A percentile compares a stretch with the other conserved stretches of the same genome.
Conservation (phyloP, 108 stramenopile genomes). For the Pseudonitzschia pungens region DNA sequence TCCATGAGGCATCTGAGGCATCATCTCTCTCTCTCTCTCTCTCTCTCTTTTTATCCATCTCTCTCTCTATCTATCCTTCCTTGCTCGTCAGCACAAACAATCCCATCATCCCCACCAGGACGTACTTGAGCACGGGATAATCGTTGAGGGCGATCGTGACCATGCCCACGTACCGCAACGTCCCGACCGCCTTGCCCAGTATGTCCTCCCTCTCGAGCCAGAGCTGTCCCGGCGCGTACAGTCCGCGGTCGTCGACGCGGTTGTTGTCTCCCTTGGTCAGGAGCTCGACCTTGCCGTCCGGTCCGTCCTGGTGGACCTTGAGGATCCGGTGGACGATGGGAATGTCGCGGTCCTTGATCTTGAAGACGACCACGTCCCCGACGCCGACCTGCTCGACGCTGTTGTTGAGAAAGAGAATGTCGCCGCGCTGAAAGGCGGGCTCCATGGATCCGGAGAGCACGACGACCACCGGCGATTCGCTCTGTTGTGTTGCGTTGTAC, state of each 20-base stretch:
- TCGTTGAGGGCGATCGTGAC: conserved; percentile 99
- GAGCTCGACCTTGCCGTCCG: conserved; percentile 80
- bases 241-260: conserved; percentile 96
- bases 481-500: conserved; percentile 27
- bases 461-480: conserved; percentile 98
- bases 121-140: conserved; percentile 97
- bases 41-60: too few species aligned
- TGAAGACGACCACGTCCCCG: conserved; percentile 99
- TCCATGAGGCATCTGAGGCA: too few species aligned
- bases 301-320: conserved; percentile 91
- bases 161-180: conserved; percentile 97
- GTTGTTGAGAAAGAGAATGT: conserved; percentile 99
- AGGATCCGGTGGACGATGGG: conserved; percentile 99
- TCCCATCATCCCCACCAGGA: conserved; percentile 98
- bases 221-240: conserved; percentile 98
- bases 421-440: conserved; percentile 98
- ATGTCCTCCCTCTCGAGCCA: conserved; percentile 99
- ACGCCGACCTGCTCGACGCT: conserved; percentile 88
- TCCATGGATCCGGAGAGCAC: conserved; percentile 98
- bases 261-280: conserved; percentile 99
- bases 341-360: conserved; percentile 99
- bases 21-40: too few species aligned
- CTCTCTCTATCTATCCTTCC: conserved; percentile 67
- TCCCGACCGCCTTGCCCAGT: conserved; percentile 94
- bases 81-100: conserved; percentile 98